Evolutionary conservation across 306 rosid species (phyloP), one percentile per base, ranked within the genome.

Genomic region (Hippophae rhamnoides): DNA sequence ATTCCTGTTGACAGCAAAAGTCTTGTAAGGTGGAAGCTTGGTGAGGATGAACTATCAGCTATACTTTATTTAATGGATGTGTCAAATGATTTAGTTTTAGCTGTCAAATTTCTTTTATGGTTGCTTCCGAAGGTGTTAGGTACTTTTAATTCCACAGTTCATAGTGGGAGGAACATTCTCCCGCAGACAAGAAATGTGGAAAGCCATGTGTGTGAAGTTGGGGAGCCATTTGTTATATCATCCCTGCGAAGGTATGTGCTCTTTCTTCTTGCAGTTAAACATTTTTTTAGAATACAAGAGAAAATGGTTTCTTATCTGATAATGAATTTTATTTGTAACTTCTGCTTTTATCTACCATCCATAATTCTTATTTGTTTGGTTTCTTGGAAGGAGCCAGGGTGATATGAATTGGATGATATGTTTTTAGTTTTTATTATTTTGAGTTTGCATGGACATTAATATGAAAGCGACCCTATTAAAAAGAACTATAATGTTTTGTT

Each of bases 21-120:
- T 58, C 56, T 83, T 53, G 45, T 69, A 63, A 69, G 80, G 61
- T 92, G 99, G 99, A 85, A 85, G 82, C 85, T 92, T 50, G 86
- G 90, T 31, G 99, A 92, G 73, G 96, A 88, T 57, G 93, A 92
- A 67, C 85, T 92, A 49, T 85, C 96, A 67, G 57, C 74, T 23
- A 69, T 89, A 70, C 82, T 92, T 57, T 85, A 82, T 80, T 69
- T 84, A 67, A 83, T 78, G 79, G 99, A 88, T 72, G 75, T 74
- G 44, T 80, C 93, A 38, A 82, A 84, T 54, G 95, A 92, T 78
- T 79, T 82, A 58, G 89, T 88, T 63, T 77, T 74, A 53, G 93
- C 86, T 55, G 96, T 85, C 58, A 85, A 84, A 62, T 80, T 92
- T 76, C 86, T 92, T 52, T 80, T 92, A 59, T 92, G 93, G 99